A percentile compares a stretch with the other conserved stretches of the same genome.
These are phyloP conservation scores for Cytidiella melzeri DNA, from an alignment of 768 basidiomycete genomes.

Conservation along the genomic window DNA sequence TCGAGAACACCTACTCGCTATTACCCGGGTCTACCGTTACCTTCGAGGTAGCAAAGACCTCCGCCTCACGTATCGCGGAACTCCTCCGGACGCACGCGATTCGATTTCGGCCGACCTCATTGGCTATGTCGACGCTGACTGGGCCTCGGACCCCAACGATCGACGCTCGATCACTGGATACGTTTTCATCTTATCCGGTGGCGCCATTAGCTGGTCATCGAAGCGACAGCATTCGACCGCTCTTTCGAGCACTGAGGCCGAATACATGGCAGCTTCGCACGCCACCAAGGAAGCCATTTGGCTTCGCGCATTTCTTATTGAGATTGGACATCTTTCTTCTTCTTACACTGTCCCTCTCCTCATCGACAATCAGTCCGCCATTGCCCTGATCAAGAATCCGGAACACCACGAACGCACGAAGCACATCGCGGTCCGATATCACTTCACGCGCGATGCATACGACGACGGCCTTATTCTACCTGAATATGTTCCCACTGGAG, in stretches of 20 bases:
- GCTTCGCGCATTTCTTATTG: conserved; percentile 26
- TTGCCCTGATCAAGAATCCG: conserved; percentile 14
- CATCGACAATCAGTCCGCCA: conserved; percentile 29
- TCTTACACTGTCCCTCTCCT: conserved; percentile 21
- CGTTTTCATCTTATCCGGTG: conserved; percentile 29
- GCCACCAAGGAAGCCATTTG: conserved; percentile 28
- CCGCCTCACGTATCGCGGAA: conserved; percentile 13
- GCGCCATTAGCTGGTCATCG: conserved; percentile 32
- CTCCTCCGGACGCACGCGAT: background rate
- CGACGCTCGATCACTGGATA: conserved; percentile 32
- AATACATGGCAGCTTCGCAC: conserved; percentile 31
- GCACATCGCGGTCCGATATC: conserved; percentile 23
- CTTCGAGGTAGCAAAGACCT: conserved; percentile 24
- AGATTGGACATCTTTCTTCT: conserved; percentile 18
- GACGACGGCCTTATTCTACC: conserved; percentile 11
- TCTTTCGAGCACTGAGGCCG: conserved; percentile 34
- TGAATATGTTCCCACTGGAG: conserved; percentile 12
- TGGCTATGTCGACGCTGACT: conserved; percentile 24
- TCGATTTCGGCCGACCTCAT: conserved; percentile 8
- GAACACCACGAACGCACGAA: conserved; percentile 30
- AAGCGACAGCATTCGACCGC: conserved; percentile 35
- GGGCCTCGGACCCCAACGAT: conserved; percentile 12
- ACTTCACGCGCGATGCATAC: conserved; percentile 22
- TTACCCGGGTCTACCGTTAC: conserved; percentile 29
- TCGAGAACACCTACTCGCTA: conserved; percentile 23